Base-by-base conservation (phyloP, 148 eudicot species). In the Nepenthes gracilis region DNA sequence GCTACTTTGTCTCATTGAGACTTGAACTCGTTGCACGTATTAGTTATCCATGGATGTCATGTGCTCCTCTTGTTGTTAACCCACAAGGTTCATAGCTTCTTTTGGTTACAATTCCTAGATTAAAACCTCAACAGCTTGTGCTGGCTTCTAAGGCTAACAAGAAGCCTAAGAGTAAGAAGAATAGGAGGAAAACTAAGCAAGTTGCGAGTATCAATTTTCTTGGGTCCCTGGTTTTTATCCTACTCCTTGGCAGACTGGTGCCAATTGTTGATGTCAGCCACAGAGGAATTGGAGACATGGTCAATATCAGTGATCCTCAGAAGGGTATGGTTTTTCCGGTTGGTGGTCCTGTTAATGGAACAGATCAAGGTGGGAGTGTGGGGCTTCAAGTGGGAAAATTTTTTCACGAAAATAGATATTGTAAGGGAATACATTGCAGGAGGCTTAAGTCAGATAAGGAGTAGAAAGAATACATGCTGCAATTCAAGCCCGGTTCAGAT, bases 201-300 rank as follows among this genome's bases (percentile, higher is more conserved):
- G 94, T 92, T 36, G 98, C 96, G 0, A 85, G 98, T 53, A 76
- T 92, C 62, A 92, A 91, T 73, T 80, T 92, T 33, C 56, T 88
- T 47, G 98, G 98, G 36, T 67, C 88, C 75, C 58, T 92, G 75
- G 74, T 92, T 61, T 92, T 80, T 54, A 69, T 92, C 37, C 8
- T 92, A 65, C 79, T 92, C 43, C 88, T 88, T 58, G 94, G 98
- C 15, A 96, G 88, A 51, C 36, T 92, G 61, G 79, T 85, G 36
- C 96, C 98, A 1, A 64, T 92, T 73, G 68, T 92, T 55, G 80
- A 81, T 75, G 78, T 85, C 36, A 85, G 74, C 67, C 80, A 78
- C 63, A 87, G 86, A 50, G 78, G 75, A 14, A 59, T 65, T 47
- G 61, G 64, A 47, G 75, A 66, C 13, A 36, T 35, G 5, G 67